phyloP scores from a whole-genome alignment of 2,329 filamentous ascomycete species.

The Emergomyces africanus region DNA sequence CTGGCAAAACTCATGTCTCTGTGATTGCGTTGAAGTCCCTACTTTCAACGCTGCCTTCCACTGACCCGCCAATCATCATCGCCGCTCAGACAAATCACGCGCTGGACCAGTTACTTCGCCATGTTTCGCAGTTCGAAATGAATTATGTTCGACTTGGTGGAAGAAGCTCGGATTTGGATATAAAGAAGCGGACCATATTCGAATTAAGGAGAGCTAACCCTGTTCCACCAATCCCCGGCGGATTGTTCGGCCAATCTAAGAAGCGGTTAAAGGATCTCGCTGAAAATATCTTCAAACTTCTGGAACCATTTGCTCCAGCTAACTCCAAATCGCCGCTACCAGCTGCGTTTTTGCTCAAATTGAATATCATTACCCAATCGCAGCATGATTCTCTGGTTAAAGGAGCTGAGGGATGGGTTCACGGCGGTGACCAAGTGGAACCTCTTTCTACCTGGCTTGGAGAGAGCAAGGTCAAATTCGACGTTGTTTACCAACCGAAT shows the following conservation, averaged over 20 bases:
- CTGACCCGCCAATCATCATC: constrained; percentile 59
- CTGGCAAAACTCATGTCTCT: constrained; percentile 72
- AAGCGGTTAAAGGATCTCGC: constrained; percentile 33
- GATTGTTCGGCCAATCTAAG: constrained; percentile 27
- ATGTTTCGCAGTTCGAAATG: constrained; percentile 48
- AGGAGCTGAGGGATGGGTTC: constrained; percentile 35
- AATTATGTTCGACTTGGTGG: constrained; percentile 57
- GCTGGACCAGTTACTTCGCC: constrained; percentile 63
- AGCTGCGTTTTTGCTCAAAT: constrained; percentile 39
- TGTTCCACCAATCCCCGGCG: constrained; percentile 26
- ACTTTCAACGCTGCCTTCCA: constrained; percentile 42
- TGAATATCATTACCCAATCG: constrained; percentile 46
- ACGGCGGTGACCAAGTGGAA: constrained; percentile 17
- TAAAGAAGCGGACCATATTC: constrained; percentile 55
- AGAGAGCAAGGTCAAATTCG: constrained; percentile 35
- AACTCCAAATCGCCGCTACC: constrained; percentile 36
- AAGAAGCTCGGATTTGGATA: constrained; percentile 51
- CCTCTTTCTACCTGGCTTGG: constrained; percentile 47
- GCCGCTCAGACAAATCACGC: constrained; percentile 87
- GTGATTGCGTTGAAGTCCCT: constrained; percentile 56
- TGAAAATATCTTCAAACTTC: constrained; percentile 27
- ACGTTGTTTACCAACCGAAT: constrained; percentile 33
- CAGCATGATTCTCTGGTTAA: constrained; percentile 51
- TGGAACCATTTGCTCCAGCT: constrained; percentile 30
- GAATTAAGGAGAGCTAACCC: constrained; percentile 38